Evolutionary conservation across 1,284 basidiomycete genomes (phyloP), one percentile per base, ranked within the genome.

Genomic region (Irpex sp.): DNA sequence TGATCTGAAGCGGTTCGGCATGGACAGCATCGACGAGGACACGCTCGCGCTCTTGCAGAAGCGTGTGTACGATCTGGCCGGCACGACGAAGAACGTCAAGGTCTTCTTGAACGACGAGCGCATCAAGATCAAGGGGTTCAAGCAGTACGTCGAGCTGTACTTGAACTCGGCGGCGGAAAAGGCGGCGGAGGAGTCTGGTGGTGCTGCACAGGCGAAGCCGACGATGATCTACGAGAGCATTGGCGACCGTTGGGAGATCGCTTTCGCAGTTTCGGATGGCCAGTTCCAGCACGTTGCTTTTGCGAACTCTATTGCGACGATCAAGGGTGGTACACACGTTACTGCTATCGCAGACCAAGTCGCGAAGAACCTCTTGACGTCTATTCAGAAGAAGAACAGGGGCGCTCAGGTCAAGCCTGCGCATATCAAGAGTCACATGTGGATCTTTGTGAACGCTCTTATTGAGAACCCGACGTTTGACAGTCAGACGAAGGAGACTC

Each of bases 401-500:
- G 93, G 82, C 2, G 93, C 94, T 8, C 84, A 90, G 1, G 90
- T 99, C 70, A 98, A 98, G 76, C 84, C 93, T 10, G 85, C 88
- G 63, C 94, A 98, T 76, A 90, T 99, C 77, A 96, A 94, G 80
- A 96, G 92, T 72, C 96, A 99, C 72, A 94, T 99, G 85, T 97
- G 94, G 94, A 84, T 99, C 63, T 99, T 99, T 72, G 91, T 99
- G 73, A 99, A 99, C 71, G 88, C 93, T 21, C 81, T 98, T 65
- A 91, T 99, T 65, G 96, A 98, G 78, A 99, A 99, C 73, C 96
- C 97, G 8, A 94, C 96, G 1, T 99, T 99, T 76, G 96, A 99
- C 81, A 96, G 94, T 78, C 97, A 99, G 77, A 99, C 97, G 55
- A 99, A 99, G 79, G 97, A 99, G 76, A 93, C 90, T 7, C 78